Conservation (phyloP, 345 rosid species). For the Populus euphratica region DNA sequence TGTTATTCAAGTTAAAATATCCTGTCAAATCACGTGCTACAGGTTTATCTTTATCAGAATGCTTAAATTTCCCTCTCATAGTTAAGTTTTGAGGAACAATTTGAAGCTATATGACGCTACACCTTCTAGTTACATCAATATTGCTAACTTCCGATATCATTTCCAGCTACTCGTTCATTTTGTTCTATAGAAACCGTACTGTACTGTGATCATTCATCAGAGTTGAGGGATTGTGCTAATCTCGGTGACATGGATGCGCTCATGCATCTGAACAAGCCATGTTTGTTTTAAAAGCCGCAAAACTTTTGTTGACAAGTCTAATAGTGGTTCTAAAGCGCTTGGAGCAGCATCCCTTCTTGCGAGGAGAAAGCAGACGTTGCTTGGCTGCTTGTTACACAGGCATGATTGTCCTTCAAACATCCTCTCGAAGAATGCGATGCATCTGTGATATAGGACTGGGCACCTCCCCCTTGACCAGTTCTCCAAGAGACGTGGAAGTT, state of each 20-base stretch:
- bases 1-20: background rate
- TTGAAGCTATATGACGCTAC: background rate
- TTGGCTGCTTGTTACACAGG: conserved; percentile 46
- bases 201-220: background rate
- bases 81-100: background rate
- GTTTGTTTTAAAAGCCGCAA: conserved; percentile 37
- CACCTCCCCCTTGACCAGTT: conserved; percentile 91
- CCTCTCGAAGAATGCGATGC: conserved; percentile 54
- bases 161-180: background rate
- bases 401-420: conserved; percentile 44
- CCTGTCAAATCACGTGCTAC: background rate
- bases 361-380: conserved; percentile 57
- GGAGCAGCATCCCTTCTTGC: conserved; percentile 78
- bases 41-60: background rate
- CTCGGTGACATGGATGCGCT: background rate
- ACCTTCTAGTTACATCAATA: background rate
- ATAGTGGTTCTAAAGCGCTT: conserved; percentile 62
- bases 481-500: conserved; percentile 54
- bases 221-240: background rate
- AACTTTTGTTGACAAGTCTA: conserved; percentile 43
- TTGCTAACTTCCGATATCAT: background rate
- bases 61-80: background rate
- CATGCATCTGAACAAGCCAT: background rate
- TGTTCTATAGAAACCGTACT: background rate
- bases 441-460: conserved; percentile 59